Evolutionary conservation across 2,329 filamentous ascomycete genomes (phyloP), one percentile per base, ranked within the genome.

Genomic region (Stagonosporopsis rhizophila): DNA sequence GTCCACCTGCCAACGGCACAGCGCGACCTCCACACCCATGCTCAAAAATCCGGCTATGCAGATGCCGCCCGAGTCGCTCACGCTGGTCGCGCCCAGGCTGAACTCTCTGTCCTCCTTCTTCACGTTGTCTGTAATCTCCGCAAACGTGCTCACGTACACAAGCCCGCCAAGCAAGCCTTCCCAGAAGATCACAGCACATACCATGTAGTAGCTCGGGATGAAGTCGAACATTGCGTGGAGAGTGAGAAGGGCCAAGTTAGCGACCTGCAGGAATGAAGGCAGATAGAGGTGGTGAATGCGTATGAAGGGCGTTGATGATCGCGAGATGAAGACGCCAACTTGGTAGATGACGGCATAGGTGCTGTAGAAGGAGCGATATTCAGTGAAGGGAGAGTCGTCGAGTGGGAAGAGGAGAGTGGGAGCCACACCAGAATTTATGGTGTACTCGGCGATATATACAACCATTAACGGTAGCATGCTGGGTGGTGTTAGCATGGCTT

Each of bases 271-370:
- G 9, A 94, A 75, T 0, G 92, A 91, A 0, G 93, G 93, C 0
- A 91, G 66, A 71, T 98, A 98, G 1, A 98, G 83, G 44, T 86
- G 81, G 66, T 89, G 90, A 38, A 98, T 84, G 25, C 93, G 88
- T 64, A 96, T 73, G 74, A 96, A 96, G 0, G 94, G 92, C 0
- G 91, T 92, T 0, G 92, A 96, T 0, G 92, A 96, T 15, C 95
- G 89, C 0, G 94, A 96, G 66, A 98, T 85, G 78, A 98, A 98
- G 61, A 98, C 95, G 52, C 95, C 95, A 2, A 93, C 81, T 79
- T 99, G 94, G 76, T 99, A 98, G 59, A 98, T 88, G 54, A 96
- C 93, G 61, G 90, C 90, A 76, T 99, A 99, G 60, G 94, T 91
- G 0, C 94, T 93, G 70, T 99, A 99, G 75, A 97, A 98, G 28